Evolutionary conservation across 805 yeast genomes (phyloP).

Genomic region (Candida adriatica): DNA sequence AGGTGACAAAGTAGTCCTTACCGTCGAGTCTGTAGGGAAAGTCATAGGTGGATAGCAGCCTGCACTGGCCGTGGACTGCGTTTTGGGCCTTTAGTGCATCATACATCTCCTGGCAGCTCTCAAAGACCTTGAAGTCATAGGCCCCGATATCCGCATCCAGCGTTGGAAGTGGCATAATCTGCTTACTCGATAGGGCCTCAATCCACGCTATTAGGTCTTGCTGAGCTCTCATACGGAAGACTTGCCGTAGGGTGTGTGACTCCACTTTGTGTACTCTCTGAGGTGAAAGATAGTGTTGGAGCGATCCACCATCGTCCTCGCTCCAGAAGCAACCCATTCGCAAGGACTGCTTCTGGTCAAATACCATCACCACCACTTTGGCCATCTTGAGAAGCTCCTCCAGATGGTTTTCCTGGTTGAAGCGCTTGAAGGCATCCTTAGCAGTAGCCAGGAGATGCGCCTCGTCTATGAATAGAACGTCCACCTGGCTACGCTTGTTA

Average conservation of each 20-base stretch:
- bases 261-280: constrained; percentile 7
- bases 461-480: constrained; percentile 38
- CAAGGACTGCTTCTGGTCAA: constrained; percentile 38
- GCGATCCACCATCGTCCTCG: constrained; percentile 29
- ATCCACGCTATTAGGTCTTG: constrained; percentile 36
- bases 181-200: constrained; percentile 26
- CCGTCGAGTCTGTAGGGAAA: constrained; percentile 40
- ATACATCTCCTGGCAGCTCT: constrained; percentile 36
- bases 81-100: constrained; percentile 26
- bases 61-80: constrained; percentile 31
- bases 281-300: constrained; percentile 13
- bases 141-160: constrained; percentile 8
- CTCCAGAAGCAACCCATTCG: constrained; percentile 42
- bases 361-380: constrained; percentile 35
- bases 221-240: constrained; percentile 36
- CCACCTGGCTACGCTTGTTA: constrained; percentile 27
- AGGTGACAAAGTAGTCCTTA: constrained; percentile 37
- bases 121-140: constrained; percentile 34
- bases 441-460: constrained; percentile 38
- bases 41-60: constrained; percentile 38
- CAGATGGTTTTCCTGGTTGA: constrained; percentile 37
- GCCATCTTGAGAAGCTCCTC: constrained; percentile 32
- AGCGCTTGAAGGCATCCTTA: constrained; percentile 38
- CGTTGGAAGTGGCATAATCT: constrained; percentile 29
- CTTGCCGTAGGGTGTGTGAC: constrained; percentile 28